Conservation (phyloP, 202 grass and related monocot genomes). For the Zoysia matrella region DNA sequence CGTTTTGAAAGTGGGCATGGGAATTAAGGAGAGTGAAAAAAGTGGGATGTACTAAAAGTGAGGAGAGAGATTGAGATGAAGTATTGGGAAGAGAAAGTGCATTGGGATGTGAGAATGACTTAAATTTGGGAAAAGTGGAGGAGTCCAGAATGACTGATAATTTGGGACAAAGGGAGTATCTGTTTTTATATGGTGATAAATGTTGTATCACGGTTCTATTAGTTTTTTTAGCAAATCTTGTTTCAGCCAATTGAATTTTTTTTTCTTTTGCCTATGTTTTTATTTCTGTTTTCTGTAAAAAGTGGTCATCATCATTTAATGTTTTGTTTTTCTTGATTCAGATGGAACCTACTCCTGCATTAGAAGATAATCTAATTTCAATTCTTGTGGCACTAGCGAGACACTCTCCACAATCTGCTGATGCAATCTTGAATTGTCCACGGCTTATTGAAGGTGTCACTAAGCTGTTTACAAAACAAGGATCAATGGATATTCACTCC, state of each 20-base stretch:
- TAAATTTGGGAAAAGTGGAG: too few species aligned
- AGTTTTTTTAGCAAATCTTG: not conserved
- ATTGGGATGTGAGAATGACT: too few species aligned
- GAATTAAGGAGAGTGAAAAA: too few species aligned
- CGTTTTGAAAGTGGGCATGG: too few species aligned
- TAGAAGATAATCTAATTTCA: constrained; percentile 86
- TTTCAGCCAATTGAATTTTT: constrained; percentile 12
- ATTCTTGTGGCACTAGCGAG: constrained; percentile 88
- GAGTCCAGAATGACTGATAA: too few species aligned
- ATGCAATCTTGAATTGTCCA: constrained; percentile 86
- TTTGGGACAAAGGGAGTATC: not conserved
- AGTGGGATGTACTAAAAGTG: too few species aligned
- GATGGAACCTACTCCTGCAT: constrained; percentile 72
- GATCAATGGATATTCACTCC: constrained; percentile 54
- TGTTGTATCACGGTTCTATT: not conserved
- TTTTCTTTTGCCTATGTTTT: constrained; percentile 32
- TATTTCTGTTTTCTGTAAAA: not conserved
- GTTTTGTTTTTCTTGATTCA: constrained; percentile 55
- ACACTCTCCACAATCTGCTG: constrained; percentile 80
- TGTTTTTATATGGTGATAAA: constrained; percentile 15
- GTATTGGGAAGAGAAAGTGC: too few species aligned
- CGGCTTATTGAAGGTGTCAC: constrained; percentile 70
- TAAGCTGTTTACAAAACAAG: constrained; percentile 75
- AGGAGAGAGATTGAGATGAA: too few species aligned
- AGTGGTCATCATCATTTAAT: not conserved